Base-by-base conservation (phyloP, 2,329 filamentous ascomycete genomes). In the Raffaelea arxii region DNA sequence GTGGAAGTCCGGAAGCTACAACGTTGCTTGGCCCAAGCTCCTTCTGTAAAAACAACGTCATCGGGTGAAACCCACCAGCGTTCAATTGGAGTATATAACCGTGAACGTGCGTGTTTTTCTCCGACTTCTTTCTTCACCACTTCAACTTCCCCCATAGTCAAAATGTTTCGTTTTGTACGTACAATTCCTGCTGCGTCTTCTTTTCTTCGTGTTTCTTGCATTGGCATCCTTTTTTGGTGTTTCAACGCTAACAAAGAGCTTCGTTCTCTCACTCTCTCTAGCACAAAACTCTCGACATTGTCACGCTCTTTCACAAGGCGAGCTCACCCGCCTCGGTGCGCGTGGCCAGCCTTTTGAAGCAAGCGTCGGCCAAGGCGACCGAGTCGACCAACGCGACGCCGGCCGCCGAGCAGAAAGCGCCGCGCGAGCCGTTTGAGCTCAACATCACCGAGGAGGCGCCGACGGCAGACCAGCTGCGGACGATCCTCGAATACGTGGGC, bases 301-400 rank as follows among this genome's bases (percentile, higher is more conserved):
- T 97, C 62, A 97, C 91, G 51, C 82, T 98, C 72, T 98, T 97
- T 75, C 90, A 96, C 77, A 86, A 86, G 65, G 78, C 91, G 48
- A 76, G 74, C 57, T 77, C 78, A 46, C 77, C 84, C 21, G 74
- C 83, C 53, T 96, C 90, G 4, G 71, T 78, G 43, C 80, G 84
- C 50, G 84, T 84, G 25, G 78, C 83, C 51, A 82, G 78, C 37
- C 69, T 94, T 45, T 78, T 97, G 50, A 94, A 92, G 69, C 82
- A 91, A 66, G 76, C 80, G 25, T 85, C 86, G 23, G 82, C 84
- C 41, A 79, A 78, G 41, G 80, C 86, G 12, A 65, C 77, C 25
- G 72, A 80, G 49, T 72, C 76, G 21, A n/a, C n/a, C n/a, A n/a
- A n/a, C n/a, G 79, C 87, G 10, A 87, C 85, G 2, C 71, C 82